phyloP scores from a whole-genome alignment of 176 grass and related monocot genomes.

The Eragrostis nindensis region DNA sequence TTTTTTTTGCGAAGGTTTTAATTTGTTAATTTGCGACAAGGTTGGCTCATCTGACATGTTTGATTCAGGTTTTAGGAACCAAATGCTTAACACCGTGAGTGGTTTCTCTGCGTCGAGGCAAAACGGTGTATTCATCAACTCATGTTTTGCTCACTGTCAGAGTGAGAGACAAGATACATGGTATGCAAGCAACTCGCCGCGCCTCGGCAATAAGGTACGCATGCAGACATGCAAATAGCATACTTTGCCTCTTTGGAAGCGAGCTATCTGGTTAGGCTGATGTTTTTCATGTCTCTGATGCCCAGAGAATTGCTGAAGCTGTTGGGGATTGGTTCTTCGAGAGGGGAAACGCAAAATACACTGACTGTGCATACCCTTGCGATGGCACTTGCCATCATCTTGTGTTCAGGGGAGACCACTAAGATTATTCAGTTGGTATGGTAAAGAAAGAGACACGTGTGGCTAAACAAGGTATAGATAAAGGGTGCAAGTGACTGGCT shows the following conservation, averaged over 20 bases:
- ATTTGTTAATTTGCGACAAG: not conserved
- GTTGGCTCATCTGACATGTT: not conserved
- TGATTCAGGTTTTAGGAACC: slow-evolving; percentile 79
- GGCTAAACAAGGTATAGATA: slow-evolving; percentile 50
- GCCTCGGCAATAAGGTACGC: slow-evolving; percentile 80
- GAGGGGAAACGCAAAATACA: slow-evolving; percentile 54
- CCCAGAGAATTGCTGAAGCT: slow-evolving; percentile 82
- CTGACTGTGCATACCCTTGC: slow-evolving; percentile 91
- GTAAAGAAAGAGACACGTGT: not conserved
- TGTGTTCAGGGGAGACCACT: slow-evolving; percentile 58
- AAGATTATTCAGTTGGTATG: slow-evolving; percentile 19
- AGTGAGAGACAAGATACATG: slow-evolving; percentile 91
- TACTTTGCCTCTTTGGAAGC: not conserved
- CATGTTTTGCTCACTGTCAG: slow-evolving; percentile 98
- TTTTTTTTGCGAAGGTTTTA: no score
- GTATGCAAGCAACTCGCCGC: slow-evolving; percentile 75
- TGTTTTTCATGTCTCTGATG: not conserved
- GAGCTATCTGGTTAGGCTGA: not conserved
- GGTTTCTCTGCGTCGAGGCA: slow-evolving; percentile 64
- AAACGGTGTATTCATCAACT: slow-evolving; percentile 95
- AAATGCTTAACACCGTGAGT: slow-evolving; percentile 80
- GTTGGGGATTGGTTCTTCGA: slow-evolving; percentile 87
- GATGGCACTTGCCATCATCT: slow-evolving; percentile 87
- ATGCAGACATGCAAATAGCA: not conserved
- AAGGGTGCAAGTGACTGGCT: slow-evolving; percentile 59